phyloP scores from a whole-genome alignment of 106 monocot species.

The Dactylorhiza incarnata region DNA sequence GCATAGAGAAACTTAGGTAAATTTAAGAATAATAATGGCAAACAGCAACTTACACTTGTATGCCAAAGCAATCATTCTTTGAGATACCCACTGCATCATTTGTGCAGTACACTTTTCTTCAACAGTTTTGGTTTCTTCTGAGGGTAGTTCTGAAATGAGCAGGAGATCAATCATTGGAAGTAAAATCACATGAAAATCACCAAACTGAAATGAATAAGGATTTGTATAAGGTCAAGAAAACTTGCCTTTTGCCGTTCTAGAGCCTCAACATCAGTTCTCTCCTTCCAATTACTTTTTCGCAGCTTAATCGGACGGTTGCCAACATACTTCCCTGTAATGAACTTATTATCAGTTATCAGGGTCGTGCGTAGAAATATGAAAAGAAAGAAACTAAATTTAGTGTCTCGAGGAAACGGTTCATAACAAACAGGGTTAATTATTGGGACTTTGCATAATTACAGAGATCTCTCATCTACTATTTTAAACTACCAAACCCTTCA shows the following conservation, averaged over 20 bases:
- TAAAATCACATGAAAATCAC: not conserved
- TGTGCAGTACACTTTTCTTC: conserved; percentile 75
- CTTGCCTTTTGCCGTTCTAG: conserved; percentile 74
- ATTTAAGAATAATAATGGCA: not conserved
- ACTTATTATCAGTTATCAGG: not conserved
- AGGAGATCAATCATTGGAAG: not conserved
- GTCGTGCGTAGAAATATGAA: not conserved
- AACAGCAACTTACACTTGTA: not conserved
- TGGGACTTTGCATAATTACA: no score
- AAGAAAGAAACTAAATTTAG: not conserved
- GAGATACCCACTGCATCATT: conserved; percentile 22
- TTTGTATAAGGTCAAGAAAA: not conserved
- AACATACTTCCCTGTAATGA: conserved; percentile 76
- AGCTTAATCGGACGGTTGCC: conserved; percentile 91
- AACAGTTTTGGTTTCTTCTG: conserved; percentile 67
- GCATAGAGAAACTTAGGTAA: not conserved
- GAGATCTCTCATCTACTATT: no score
- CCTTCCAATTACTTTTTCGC: conserved; percentile 94
- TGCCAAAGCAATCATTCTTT: not conserved
- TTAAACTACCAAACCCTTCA: no score
- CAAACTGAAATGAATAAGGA: not conserved
- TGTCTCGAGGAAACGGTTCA: not conserved
- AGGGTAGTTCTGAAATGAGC: conserved; percentile 38
- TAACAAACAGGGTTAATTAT: not conserved
- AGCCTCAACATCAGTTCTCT: conserved; percentile 87